Evolutionary conservation across 2,329 filamentous ascomycete genomes (phyloP), one percentile per base, ranked within the genome.

Genomic region (Tricladium varicosporioides): DNA sequence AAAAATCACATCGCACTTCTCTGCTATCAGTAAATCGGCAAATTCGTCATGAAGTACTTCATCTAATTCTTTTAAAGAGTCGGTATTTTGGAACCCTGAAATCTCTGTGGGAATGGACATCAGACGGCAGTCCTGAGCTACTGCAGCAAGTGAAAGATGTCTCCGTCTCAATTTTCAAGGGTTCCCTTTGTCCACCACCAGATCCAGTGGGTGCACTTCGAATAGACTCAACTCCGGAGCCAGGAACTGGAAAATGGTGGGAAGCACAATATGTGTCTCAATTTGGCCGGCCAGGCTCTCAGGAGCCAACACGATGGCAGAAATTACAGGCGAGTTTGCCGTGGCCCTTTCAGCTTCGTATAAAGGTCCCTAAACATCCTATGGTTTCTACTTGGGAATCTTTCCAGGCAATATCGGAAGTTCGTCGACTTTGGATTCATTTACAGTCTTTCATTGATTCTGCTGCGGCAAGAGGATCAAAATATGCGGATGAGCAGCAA

Each of bases 401-500:
- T n/a, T 40, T 40, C 36, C 10, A 4, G 11, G 36, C 36, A 11
- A 40, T 40, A 3, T n/a, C 11, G 11, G n/a, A 40, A 11, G 36
- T 40, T n/a, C 36, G 36, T n/a, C 36, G 36, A 3, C 36, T 40
- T n/a, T 40, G 36, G 36, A 11, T 40, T 13, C 36, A 40, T 40
- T 10, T 40, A 4, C 11, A n/a, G 4, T 11, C 36, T 2, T 40
- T 40, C n/a, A 13, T 40, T n/a, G n/a, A 40, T n/a, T 40, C 36
- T n/a, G n/a, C n/a, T 11, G 36, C 10, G 4, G 36, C 11, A 4
- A 13, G 10, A 13, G 10, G 11, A 40, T 13, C 10, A n/a, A 11
- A 40, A 10, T 11, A 13, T 10, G 36, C 36, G 11, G 36, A 40
- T n/a, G 49, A 58, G 52, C 58, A 60, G 31, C 16, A 60, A 16